Percentiles rank a stretch among this genome's conserved stretches.
These are phyloP conservation scores for Euryodendron excelsum DNA, from an alignment of 148 eudicot species.

Conservation along the genomic window DNA sequence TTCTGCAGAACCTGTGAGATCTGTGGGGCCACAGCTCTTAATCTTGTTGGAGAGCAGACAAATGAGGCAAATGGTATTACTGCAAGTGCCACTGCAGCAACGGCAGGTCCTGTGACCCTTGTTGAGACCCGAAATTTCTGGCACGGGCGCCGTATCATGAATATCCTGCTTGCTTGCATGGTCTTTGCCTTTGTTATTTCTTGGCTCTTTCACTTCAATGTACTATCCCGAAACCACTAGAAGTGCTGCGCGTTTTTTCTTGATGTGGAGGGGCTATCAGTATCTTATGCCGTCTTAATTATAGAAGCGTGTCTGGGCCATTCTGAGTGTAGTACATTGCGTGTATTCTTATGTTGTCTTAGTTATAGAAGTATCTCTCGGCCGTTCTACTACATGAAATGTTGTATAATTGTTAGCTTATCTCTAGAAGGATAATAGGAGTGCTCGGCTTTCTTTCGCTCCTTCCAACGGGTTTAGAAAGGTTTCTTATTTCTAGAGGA, in stretches of 20 bases:
- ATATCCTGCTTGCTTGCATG: slow-evolving; percentile 35
- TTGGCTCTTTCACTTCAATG: slow-evolving; percentile 35
- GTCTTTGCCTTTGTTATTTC: slow-evolving; percentile 33
- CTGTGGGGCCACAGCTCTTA: slow-evolving; percentile 38
- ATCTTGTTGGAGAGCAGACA: slow-evolving; percentile 28
- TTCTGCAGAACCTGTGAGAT: slow-evolving; percentile 46
- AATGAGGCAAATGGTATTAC: slow-evolving; percentile 13
- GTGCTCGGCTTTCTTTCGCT: neutral
- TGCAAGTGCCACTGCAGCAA: slow-evolving; percentile 7
- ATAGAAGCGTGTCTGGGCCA: slow-evolving; percentile 11
- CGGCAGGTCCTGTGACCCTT: slow-evolving; percentile 5
- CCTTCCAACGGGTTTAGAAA: neutral
- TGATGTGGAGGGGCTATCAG: neutral
- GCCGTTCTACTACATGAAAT: neutral
- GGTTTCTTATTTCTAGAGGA: neutral
- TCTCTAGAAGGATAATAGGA: neutral
- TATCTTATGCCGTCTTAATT: neutral
- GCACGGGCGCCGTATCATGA: slow-evolving; percentile 40
- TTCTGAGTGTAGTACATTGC: slow-evolving; percentile 15
- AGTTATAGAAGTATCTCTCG: neutral
- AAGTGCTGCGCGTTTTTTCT: neutral
- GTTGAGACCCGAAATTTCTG: slow-evolving; percentile 28
- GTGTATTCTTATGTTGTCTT: neutral
- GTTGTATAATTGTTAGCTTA: neutral
- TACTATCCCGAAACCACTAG: slow-evolving; percentile 14